Base-by-base conservation (phyloP, 2,329 filamentous ascomycete species). In the Juglanconis sp. region DNA sequence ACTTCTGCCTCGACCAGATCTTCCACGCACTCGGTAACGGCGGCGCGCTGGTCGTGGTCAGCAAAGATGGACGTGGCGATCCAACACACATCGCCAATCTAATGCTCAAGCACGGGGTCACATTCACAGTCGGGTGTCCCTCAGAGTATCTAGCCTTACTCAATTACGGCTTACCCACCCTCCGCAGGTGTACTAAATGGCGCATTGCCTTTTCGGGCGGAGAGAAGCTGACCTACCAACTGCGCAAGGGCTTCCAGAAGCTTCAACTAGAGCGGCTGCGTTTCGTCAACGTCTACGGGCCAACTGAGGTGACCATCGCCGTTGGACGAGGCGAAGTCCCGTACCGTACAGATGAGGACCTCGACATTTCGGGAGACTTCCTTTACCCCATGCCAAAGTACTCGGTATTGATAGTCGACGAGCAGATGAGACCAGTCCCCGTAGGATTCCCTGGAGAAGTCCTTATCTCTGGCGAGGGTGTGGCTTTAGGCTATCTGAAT, bases 381-480 rank as follows among this genome's bases (percentile, higher is more conserved):
- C 42, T 57, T 3, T 44, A n/a, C 15, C 31, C 53, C 4, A 40
- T 55, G 51, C 66, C 70, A 0, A 74, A 74, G 58, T 70, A 73
- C 1, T 69, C 72, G 1, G 63, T 77, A 2, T 79, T 77, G 58
- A 72, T 82, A 9, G 67, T 81, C 2, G 73, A 79, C 53, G 61
- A 67, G 6, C 56, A 68, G 1, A 59, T 67, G 42, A 61, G 64
- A 5, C 66, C 71, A 1, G 57, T 71, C 0, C 73, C 76, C 1
- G 62, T 64, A 0, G 76, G 74, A 0, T 68, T 73, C 0, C 67
- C 72, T 10, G 77, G 78, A 1, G 72, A 80, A 60, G 69, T 80
- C 8, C 71, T 68, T 53, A 63, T 77, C 5, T 70, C 73, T 4
- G 78, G 78, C 2, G 66, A 73, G 1, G 75, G 77, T 49, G 71